Percentiles rank a stretch among this genome's conserved stretches.
Conservation (phyloP, 805 yeast species). For the Saturnispora mendoncae region DNA sequence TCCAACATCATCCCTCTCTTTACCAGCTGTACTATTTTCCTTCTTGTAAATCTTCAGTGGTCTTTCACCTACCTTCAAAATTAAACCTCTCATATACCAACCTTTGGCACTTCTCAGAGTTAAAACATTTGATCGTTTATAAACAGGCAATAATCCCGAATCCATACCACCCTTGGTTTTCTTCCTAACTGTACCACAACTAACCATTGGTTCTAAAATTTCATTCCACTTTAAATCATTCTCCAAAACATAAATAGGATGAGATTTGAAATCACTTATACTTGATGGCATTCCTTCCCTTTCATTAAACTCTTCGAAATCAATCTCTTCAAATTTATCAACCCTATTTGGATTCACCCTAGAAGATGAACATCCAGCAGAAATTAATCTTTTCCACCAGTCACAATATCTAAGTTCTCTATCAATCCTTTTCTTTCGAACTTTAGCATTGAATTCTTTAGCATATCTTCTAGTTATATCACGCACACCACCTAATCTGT, state of each 20-base stretch:
- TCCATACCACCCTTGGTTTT: slow-evolving; percentile 31
- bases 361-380: slow-evolving; percentile 23
- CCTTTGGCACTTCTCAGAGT: slow-evolving; percentile 63
- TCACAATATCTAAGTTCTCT: slow-evolving; percentile 43
- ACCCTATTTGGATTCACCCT: slow-evolving; percentile 23
- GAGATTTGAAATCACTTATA: slow-evolving; percentile 73
- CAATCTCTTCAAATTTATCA: slow-evolving; percentile 51
- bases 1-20: slow-evolving; percentile 13
- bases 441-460: slow-evolving; percentile 59
- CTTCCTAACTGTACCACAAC: slow-evolving; percentile 62
- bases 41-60: slow-evolving; percentile 41
- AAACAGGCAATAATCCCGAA: slow-evolving; percentile 44
- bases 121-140: slow-evolving; percentile 55
- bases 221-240: slow-evolving; percentile 67
- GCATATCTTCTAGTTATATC: slow-evolving; percentile 87
- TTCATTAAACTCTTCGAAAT: slow-evolving; percentile 51
- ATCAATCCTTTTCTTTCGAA: slow-evolving; percentile 63
- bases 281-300: slow-evolving; percentile 85
- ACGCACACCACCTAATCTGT: slow-evolving; percentile 50
- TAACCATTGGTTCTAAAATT: slow-evolving; percentile 54
- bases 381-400: slow-evolving; percentile 53
- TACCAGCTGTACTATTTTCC: slow-evolving; percentile 16
- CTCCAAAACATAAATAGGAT: slow-evolving; percentile 79
- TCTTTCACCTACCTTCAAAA: slow-evolving; percentile 59
- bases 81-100: slow-evolving; percentile 80